Base-by-base conservation (phyloP, 2,329 filamentous ascomycete genomes). In the Aspergillus sp. region DNA sequence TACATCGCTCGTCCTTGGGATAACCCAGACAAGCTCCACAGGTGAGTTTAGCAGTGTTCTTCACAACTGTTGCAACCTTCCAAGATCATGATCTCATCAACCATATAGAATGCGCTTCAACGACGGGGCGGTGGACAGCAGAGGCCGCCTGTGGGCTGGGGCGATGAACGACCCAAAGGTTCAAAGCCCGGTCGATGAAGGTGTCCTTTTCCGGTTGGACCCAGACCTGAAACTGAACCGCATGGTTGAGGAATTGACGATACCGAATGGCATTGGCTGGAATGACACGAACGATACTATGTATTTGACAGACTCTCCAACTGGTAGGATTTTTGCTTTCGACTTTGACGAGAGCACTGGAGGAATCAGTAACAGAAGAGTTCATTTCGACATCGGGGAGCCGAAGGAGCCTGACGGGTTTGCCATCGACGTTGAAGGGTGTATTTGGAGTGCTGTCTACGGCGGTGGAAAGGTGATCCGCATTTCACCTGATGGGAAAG, bases 401-500 rank as follows among this genome's bases (percentile, higher is more conserved):
- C 73, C 82, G 48, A 84, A 85, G 5, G 80, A 84, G 61, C 91
- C 91, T 1, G 93, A 97, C 74, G 93, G 93, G 2, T 93, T 93
- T 75, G 87, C 88, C 61, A 84, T 96, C 67, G 93, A 97, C 69
- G 83, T 82, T 43, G 85, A 96, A 54, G 92, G 91, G n/a, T 88
- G 89, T 76, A 81, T 96, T 67, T 97, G 93, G 93, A 87, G 89
- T 60, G 90, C 91, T 7, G 81, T 95, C n/a, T 95, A 91, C 70
- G 91, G 91, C 53, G 89, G 89, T 61, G 80, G 84, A 58, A 84
- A 85, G 59, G 90, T 96, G 22, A 77, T 96, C 63, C 85, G 89
- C 71, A 88, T 96, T 68, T 85, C 83, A 48, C 84, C 86, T 4
- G 74, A 82, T 50, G 91, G 91, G 3, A 78, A 86, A 66, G 75